Percentiles rank a stretch among this genome's conserved stretches.
These are phyloP conservation scores for Pinus taeda DNA, from an alignment of 75 land plant genomes.

Conservation along the genomic window DNA sequence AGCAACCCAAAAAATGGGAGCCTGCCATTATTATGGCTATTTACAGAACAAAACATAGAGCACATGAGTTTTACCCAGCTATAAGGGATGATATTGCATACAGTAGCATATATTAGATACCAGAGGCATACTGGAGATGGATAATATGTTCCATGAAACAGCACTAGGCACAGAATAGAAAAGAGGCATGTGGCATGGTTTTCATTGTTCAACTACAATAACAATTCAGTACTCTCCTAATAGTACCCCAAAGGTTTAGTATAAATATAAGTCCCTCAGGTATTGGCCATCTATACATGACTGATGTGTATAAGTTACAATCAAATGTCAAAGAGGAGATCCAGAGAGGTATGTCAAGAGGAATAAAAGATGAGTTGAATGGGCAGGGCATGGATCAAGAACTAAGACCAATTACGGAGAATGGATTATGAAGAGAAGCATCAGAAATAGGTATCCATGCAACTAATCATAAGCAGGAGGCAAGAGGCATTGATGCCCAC, in stretches of 20 bases:
- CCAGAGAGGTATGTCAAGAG: background rate
- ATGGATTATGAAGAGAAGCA: background rate
- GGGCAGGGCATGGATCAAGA: background rate
- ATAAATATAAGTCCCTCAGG: background rate
- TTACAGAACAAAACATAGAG: background rate
- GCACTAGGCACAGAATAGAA: background rate
- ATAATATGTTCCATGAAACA: slow-evolving; percentile 6
- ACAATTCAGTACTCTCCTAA: background rate
- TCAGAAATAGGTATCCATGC: background rate
- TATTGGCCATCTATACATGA: background rate
- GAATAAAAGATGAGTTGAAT: background rate
- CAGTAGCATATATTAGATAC: background rate
- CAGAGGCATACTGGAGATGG: background rate
- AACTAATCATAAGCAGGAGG: too few species aligned
- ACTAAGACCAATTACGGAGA: background rate
- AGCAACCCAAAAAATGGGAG: background rate
- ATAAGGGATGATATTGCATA: background rate
- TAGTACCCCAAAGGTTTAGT: background rate
- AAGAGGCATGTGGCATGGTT: background rate
- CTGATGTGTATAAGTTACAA: background rate
- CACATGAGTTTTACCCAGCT: background rate
- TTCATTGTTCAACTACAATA: background rate
- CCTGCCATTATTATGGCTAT: background rate
- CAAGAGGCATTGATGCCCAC: too few species aligned
- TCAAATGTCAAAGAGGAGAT: background rate